A percentile compares a stretch with the other conserved stretches of the same genome.
phyloP scores from a whole-genome alignment of 2,329 filamentous ascomycete species.

The Aspergillus cejpii region DNA sequence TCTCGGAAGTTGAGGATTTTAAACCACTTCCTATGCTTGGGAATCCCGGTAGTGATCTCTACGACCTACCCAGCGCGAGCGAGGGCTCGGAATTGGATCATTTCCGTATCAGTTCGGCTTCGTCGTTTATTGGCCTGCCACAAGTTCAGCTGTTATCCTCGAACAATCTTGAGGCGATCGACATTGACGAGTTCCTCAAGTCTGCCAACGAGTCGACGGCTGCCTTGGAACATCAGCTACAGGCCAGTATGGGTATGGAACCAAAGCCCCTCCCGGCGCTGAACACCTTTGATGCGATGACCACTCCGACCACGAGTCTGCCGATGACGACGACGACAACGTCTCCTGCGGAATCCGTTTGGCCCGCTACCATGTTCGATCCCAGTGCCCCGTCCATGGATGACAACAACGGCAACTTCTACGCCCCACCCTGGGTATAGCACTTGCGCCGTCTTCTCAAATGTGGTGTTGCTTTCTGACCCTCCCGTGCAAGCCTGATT shows the following conservation, averaged over 20 bases:
- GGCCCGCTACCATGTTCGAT: slow-evolving; percentile 31
- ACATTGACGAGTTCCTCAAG: slow-evolving; percentile 42
- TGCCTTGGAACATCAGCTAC: slow-evolving; percentile 36
- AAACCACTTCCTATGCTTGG: slow-evolving; percentile 29
- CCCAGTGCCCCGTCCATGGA: slow-evolving; percentile 27
- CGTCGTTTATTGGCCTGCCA: slow-evolving; percentile 38
- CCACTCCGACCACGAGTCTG: slow-evolving; percentile 14
- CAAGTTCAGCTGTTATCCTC: slow-evolving; percentile 39
- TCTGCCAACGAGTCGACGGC: slow-evolving; percentile 38
- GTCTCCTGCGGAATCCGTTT: slow-evolving; percentile 28
- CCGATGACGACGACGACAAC: slow-evolving; percentile 15
- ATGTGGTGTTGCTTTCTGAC: slow-evolving; percentile 13
- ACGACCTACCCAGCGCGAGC: slow-evolving; percentile 38
- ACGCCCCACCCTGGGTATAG: slow-evolving; percentile 29
- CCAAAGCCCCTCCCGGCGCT: slow-evolving; percentile 27
- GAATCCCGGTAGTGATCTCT: slow-evolving; percentile 26
- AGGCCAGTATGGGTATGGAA: slow-evolving; percentile 34
- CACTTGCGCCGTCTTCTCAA: slow-evolving; percentile 4
- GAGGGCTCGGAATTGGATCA: slow-evolving; percentile 39
- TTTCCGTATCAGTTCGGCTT: slow-evolving; percentile 39
- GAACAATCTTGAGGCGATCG: slow-evolving; percentile 37
- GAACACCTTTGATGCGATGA: slow-evolving; percentile 22
- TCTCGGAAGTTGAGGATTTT: slow-evolving; percentile 45
- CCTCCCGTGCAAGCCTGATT: slow-evolving; percentile 16
- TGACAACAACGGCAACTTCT: slow-evolving; percentile 22